Percentiles rank a stretch among this genome's conserved stretches.
Evolutionary conservation across 768 basidiomycete genomes (phyloP).

Genomic region (Amanita molliuscula): DNA sequence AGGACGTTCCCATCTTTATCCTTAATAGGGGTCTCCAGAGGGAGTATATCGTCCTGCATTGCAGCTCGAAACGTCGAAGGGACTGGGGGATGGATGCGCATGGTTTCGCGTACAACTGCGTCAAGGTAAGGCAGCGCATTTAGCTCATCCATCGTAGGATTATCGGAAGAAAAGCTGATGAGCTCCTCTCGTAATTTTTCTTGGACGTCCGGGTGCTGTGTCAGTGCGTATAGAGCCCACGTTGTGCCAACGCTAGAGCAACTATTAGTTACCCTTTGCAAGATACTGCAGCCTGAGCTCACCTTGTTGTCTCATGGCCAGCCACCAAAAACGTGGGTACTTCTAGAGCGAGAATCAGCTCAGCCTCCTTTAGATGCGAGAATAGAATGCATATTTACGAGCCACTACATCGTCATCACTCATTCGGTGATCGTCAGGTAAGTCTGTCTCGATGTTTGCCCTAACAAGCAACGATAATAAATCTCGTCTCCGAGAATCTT

Average conservation of each 20-base stretch:
- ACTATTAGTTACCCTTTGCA: background rate
- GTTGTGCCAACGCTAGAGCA: conserved; percentile 29
- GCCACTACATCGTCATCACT: conserved; percentile 53
- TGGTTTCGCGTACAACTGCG: conserved; percentile 45
- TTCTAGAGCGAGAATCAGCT: conserved; percentile 24
- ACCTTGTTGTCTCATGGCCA: conserved; percentile 52
- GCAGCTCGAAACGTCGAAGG: conserved; percentile 31
- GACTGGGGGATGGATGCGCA: conserved; percentile 48
- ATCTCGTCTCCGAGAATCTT: conserved; percentile 32
- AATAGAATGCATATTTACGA: conserved; percentile 23
- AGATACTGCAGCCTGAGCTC: background rate
- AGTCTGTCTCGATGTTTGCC: conserved; percentile 55
- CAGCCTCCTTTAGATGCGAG: background rate
- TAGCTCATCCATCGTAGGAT: conserved; percentile 61
- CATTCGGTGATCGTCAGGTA: conserved; percentile 43
- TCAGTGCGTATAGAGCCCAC: conserved; percentile 53
- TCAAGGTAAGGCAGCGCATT: conserved; percentile 64
- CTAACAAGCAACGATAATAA: conserved; percentile 49
- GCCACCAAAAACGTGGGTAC: conserved; percentile 52
- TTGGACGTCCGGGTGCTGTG: conserved; percentile 37
- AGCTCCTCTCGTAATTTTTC: conserved; percentile 50
- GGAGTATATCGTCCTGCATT: conserved; percentile 41
- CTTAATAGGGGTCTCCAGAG: conserved; percentile 33
- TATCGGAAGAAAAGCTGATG: conserved; percentile 37
- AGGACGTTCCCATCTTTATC: conserved; percentile 32